Evolutionary conservation across 2,329 filamentous ascomycete genomes (phyloP).

Genomic region (Neofusicoccum cordaticola): DNA sequence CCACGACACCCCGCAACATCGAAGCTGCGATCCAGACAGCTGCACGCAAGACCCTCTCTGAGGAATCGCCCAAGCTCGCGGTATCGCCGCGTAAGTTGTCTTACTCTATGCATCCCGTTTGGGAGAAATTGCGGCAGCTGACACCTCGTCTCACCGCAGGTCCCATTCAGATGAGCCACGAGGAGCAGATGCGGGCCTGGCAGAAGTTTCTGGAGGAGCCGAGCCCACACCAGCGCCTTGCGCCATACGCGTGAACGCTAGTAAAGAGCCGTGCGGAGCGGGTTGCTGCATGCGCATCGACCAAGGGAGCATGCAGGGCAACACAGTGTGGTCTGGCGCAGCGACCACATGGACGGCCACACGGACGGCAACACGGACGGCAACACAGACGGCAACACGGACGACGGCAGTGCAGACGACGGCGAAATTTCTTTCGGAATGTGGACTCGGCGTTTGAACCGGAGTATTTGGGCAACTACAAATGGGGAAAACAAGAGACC

Average conservation of each 20-base stretch:
- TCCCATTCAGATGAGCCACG: not conserved
- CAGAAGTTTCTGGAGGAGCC: slow-evolving; percentile 9
- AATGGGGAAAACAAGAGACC: too few species aligned
- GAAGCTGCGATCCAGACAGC: not conserved
- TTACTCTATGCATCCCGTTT: not conserved
- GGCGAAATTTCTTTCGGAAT: too few species aligned
- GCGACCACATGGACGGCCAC: too few species aligned
- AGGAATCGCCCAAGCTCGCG: not conserved
- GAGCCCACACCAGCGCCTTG: slow-evolving; percentile 12
- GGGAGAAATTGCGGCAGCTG: not conserved
- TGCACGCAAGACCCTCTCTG: not conserved
- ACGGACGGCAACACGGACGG: too few species aligned
- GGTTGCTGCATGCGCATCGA: not conserved
- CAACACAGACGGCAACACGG: too few species aligned
- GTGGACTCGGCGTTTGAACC: too few species aligned
- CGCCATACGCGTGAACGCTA: slow-evolving; percentile 11
- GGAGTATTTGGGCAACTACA: too few species aligned
- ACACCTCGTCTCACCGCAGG: not conserved
- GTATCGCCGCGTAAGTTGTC: not conserved
- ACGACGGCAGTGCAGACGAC: too few species aligned
- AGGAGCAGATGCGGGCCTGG: not conserved
- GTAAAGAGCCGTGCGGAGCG: not conserved
- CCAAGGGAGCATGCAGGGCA: not conserved
- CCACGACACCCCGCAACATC: not conserved
- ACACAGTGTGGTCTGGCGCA: not conserved